Evolutionary conservation across 1,139 yeast species (phyloP).

Genomic region (Blastobotrys capitulatus): DNA sequence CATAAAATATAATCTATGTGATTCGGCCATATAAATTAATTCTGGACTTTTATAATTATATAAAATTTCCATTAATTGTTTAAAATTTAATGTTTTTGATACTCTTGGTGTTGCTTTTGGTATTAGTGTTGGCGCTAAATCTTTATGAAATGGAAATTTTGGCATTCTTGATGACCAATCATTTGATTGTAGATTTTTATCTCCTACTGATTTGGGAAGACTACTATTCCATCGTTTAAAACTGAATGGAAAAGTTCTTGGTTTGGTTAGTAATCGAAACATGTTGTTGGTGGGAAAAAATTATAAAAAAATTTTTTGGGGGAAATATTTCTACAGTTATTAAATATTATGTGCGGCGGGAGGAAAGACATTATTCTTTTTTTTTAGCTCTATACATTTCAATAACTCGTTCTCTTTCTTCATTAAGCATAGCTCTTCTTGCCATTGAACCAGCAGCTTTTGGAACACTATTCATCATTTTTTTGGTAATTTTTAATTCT

Average conservation of each 20-base stretch:
- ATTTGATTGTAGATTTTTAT: constrained; percentile 26
- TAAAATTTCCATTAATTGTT: constrained; percentile 60
- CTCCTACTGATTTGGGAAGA: constrained; percentile 26
- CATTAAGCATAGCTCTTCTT: constrained; percentile 34
- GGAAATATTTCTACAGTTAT: neutral
- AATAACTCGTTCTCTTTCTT: constrained; percentile 35
- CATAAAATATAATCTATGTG: constrained; percentile 70
- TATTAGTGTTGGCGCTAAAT: constrained; percentile 58
- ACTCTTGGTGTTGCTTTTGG: constrained; percentile 59
- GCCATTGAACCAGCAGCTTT: constrained; percentile 39
- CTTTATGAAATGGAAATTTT: constrained; percentile 60
- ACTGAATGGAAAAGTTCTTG: neutral
- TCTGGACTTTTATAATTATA: constrained; percentile 58
- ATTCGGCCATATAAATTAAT: constrained; percentile 75
- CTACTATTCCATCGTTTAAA: constrained; percentile 11
- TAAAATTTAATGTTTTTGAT: constrained; percentile 51
- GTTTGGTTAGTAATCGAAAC: neutral
- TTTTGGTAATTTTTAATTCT: constrained; percentile 31
- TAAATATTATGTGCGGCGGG: too few species aligned
- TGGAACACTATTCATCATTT: constrained; percentile 34
- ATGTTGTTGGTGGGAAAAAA: neutral
- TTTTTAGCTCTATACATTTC: constrained; percentile 28
- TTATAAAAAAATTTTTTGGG: neutral
- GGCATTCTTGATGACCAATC: constrained; percentile 37
- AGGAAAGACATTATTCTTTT: neutral